Base-by-base conservation (phyloP, 257 asterid genomes). In the Petrea volubilis region DNA sequence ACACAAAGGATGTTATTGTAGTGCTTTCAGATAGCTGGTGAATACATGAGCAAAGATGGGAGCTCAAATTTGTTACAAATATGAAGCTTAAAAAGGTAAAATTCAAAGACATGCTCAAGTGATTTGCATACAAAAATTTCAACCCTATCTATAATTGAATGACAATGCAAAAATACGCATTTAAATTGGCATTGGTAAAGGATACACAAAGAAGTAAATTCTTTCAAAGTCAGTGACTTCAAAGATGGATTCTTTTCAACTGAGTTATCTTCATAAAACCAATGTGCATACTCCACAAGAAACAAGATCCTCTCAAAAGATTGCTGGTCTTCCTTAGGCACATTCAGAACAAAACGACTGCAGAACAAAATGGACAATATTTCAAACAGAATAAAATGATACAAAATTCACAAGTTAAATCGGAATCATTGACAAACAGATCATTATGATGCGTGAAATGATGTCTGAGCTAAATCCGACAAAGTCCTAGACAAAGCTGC, bases 281-380 rank as follows among this genome's bases (percentile, higher is more conserved):
- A 95, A 74, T 95, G 97, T 25, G 99, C 99, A 70, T 87, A 90
- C 84, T 95, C 99, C 80, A 95, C 98, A 61, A 95, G 98, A 81
- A 95, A 95, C 82, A 95, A 77, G 67, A 95, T 92, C 86, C 99
- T 90, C 88, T 95, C 99, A 68, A 92, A 95, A 24, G 99, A 92
- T 77, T 92, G 97, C 47, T 89, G 95, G 73, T 95, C 99, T 87
- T 95, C 99, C 86, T 91, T 90, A 13, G 99, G 99, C 76, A 91
- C 97, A 59, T 95, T 92, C 78, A 95, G 87, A 73, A 95, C 98
- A 78, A 95, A 95, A 64, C 99, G 99, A 68, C 99, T 94, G 93
- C 90, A 77, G 44, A 67, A 71, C 18, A 56, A 68, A 62, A 4
- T 12, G 25, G 50, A 43, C 55, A 50, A 47, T 46, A 60, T 59